phyloP scores from a whole-genome alignment of 108 stramenopile genomes.

The Nitzschia sp. region DNA sequence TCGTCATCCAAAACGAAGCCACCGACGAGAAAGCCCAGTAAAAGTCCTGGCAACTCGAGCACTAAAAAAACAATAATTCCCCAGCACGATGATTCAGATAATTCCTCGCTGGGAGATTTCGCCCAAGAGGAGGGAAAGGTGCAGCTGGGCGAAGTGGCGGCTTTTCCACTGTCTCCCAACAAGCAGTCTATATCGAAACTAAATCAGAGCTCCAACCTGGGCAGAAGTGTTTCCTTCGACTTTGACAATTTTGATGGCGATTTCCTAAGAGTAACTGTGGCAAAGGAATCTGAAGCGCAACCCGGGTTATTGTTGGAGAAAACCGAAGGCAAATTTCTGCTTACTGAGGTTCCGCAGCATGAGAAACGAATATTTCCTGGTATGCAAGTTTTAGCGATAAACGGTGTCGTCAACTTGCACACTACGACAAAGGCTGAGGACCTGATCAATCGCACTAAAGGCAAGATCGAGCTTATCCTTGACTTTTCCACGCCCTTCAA shows the following conservation, averaged over 20 bases:
- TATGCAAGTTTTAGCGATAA: conserved; percentile 26
- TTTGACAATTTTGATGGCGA: conserved; percentile 14
- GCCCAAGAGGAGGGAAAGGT: background rate
- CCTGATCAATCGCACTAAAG: conserved; percentile 13
- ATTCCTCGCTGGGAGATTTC: conserved; percentile 4
- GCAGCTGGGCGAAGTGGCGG: background rate
- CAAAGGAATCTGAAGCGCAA: conserved; percentile 11
- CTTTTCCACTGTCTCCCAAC: background rate
- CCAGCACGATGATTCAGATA: background rate
- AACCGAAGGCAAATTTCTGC: conserved; percentile 14
- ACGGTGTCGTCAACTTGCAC: conserved; percentile 8
- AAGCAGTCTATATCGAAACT: background rate
- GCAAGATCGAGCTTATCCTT: conserved; percentile 1
- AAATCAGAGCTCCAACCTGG: background rate
- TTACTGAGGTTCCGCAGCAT: conserved; percentile 10
- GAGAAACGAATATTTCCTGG: conserved; percentile 18
- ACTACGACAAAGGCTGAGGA: conserved; percentile 15
- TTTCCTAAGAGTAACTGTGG: conserved; percentile 11
- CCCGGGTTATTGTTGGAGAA: conserved; percentile 9
- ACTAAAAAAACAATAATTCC: background rate
- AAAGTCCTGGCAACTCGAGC: background rate
- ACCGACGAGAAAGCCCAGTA: background rate
- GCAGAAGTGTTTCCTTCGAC: background rate
- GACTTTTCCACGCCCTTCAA: background rate
- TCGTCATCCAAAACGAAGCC: background rate